These are phyloP conservation scores for Trichoderma citrinoviride DNA, from an alignment of 2,329 filamentous ascomycete genomes.

Conservation along the genomic window DNA sequence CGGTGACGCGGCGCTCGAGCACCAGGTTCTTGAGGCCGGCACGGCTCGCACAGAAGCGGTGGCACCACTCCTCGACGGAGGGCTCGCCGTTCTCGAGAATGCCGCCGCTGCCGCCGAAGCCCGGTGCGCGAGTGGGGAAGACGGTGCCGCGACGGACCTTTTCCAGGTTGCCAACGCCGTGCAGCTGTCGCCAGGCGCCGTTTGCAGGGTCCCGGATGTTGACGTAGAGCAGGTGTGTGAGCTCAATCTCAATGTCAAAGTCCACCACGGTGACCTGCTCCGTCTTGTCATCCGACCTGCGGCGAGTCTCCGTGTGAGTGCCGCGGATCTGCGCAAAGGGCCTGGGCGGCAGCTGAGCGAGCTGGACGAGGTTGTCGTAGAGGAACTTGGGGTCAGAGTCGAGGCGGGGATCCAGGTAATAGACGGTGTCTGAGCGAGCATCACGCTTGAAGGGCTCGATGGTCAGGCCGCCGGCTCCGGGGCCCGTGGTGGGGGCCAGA, in stretches of 20 bases:
- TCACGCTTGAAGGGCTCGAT: constrained; percentile 35
- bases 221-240: constrained; percentile 56
- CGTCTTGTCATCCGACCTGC: constrained; percentile 34
- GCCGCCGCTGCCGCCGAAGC: constrained; percentile 35
- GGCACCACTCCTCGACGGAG: constrained; percentile 60
- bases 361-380: constrained; percentile 43
- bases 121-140: constrained; percentile 50
- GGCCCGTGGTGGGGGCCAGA: constrained; percentile 31
- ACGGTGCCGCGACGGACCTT: constrained; percentile 64
- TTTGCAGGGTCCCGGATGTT: constrained; percentile 38
- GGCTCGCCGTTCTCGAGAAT: constrained; percentile 34
- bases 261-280: constrained; percentile 52
- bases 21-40: constrained; percentile 57
- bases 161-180: constrained; percentile 56
- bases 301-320: constrained; percentile 46
- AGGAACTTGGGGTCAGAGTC: constrained; percentile 46
- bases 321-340: constrained; percentile 53
- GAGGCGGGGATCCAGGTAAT: constrained; percentile 46
- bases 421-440: constrained; percentile 35
- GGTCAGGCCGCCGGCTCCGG: constrained; percentile 24
- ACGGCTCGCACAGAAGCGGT: constrained; percentile 60
- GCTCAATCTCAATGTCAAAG: constrained; percentile 58
- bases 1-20: constrained; percentile 52
- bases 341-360: constrained; percentile 51
- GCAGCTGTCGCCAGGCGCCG: constrained; percentile 44